Evolutionary conservation across 2,329 filamentous ascomycete species (phyloP).

Genomic region (Nemania abortiva): DNA sequence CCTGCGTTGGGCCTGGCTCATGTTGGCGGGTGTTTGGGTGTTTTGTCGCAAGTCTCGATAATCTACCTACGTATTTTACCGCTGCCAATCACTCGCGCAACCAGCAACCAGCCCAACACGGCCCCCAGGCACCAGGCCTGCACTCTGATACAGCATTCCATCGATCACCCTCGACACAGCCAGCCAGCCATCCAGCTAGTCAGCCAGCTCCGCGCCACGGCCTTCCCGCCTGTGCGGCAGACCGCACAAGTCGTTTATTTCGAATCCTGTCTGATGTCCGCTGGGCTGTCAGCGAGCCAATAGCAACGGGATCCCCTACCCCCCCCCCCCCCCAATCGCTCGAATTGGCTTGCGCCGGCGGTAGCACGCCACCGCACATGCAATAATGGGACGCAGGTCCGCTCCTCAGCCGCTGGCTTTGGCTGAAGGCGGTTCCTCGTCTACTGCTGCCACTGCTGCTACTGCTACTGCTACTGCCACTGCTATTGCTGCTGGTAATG

Average conservation of each 20-base stretch:
- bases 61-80: conserved; percentile 37
- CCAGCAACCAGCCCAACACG: conserved; percentile 38
- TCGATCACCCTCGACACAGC: conserved; percentile 41
- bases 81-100: conserved; percentile 46
- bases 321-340: conserved; percentile 20
- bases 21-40: conserved; percentile 30
- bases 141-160: conserved; percentile 52
- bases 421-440: conserved; percentile 57
- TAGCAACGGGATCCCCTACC: conserved; percentile 28
- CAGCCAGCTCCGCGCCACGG: conserved; percentile 17
- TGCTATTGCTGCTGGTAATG: conserved; percentile 40
- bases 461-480: conserved; percentile 35
- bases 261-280: conserved; percentile 36
- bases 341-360: conserved; percentile 37
- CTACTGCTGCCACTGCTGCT: conserved; percentile 38
- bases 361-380: conserved; percentile 38
- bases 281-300: conserved; percentile 36
- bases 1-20: conserved; percentile 17
- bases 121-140: conserved; percentile 32
- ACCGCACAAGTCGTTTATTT: conserved; percentile 11
- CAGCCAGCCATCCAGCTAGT: conserved; percentile 8
- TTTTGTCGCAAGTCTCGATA: conserved; percentile 41
- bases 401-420: conserved; percentile 70
- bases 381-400: conserved; percentile 68
- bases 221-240: conserved; percentile 9